Base-by-base conservation (phyloP, 78 protist genomes). In the Neovahlkampfia damariscottae region DNA sequence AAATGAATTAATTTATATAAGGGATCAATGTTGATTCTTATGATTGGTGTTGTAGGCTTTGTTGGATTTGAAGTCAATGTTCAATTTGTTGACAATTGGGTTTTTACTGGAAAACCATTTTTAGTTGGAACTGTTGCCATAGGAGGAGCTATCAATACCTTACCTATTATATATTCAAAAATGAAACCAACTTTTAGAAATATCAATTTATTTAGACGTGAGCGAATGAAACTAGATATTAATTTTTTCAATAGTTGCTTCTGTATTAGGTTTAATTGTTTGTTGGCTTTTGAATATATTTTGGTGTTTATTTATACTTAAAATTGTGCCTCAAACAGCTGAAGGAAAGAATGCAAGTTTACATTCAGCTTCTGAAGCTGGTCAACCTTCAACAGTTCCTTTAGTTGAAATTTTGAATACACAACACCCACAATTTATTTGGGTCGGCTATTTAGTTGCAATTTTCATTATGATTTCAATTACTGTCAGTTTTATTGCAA, bases 391-490 rank as follows among this genome's bases (percentile, higher is more conserved):
- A 8, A 72, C 75, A 10, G 75, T 78, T 5, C 81, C 81, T 10
- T 8, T 78, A 38, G 5, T 73, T 4, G 58, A 78, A 30, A 27
- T 72, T 71, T 59, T 78, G 6, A 3, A 29, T 28, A 32, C n/a
- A 32, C 38, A 4, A 50, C 68, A 69, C 6, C 81, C 81, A 5
- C 40, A 62, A 38, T 78, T 67, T 6, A 38, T 3, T 6, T 78
- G 27, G 8, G 71, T 73, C 69, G 81, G 58, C 8, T 8, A 40
- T 3, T 4, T 78, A 6, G 78, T 78, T 27, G 29, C 34, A 8
- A 5, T 78, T 8, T 78, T 78, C 76, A 78, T 78, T 28, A 37
- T 68, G 27, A 78, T 78, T 39, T 78, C 81, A 30, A 70, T 78
- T 31, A 78, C 81, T 3, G 78, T 78, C 8, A 35, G 67, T 37